Evolutionary conservation across 2,329 filamentous ascomycete species (phyloP), one percentile per base, ranked within the genome.

Genomic region (Sclerotinia nivalis): DNA sequence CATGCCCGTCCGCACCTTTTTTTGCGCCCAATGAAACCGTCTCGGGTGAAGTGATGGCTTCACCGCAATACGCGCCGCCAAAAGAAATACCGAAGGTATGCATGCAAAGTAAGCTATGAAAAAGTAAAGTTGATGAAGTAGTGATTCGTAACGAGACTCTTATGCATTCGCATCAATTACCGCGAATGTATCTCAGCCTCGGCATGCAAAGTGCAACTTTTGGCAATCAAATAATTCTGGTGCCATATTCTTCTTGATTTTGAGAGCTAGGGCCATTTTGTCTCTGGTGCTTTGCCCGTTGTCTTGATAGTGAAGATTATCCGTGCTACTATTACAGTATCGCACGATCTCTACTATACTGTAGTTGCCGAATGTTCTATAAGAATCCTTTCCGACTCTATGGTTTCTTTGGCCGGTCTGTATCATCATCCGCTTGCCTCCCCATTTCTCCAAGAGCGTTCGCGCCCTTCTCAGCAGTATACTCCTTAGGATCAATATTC

Each of bases 401-500:
- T 55, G 65, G 37, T 47, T 73, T 74, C 52, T 50, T 66, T 13
- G 69, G 18, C 34, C 5, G 31, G 10, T 70, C 68, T 69, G 7
- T 34, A 52, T 43, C 45, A 47, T 47, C 69, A 62, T 64, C 62
- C 49, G 18, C 37, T 54, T 64, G 61, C 25, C 47, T 68, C 25
- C 70, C 52, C 10, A 34, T 31, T 37, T 18, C 45, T 18, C 61
- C 68, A 20, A 50, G 43, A 15, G 47, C 52, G 13, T 59, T 54
- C 25, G 31, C n/a, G 6, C 34, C 52, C 20, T 69, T 69, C 60
- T 69, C 31, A 43, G 43, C 68, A 47, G 40, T 66, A 47, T 70
- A 69, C 75, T 79, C 82, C n/a, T 64, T 64, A 25, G 61, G 61
- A 40, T 52, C 47, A 74, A 83, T 78, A 70, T 85, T 85, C 72